Conservation (phyloP, 805 yeast species). For the Candida mattraensis region DNA sequence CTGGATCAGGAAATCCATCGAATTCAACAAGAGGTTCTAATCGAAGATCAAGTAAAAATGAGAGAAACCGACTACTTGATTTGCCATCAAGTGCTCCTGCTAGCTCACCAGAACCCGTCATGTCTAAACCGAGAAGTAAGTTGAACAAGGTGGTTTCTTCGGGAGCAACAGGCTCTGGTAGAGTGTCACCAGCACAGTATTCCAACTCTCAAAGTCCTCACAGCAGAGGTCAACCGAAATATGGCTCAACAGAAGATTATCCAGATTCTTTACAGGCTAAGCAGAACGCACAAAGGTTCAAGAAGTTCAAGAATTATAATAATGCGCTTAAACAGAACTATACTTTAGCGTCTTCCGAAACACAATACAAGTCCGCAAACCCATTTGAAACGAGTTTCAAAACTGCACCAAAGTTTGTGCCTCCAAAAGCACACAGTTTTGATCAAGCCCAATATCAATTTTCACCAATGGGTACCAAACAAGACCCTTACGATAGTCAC, state of each 20-base stretch:
- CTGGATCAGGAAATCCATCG: neutral
- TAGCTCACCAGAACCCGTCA: constrained; percentile 1
- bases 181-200: too few species aligned
- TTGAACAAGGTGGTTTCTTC: constrained; percentile 6
- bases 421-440: constrained; percentile 1
- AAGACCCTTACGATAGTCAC: constrained; percentile 6
- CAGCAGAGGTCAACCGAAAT: too few species aligned
- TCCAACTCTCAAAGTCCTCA: too few species aligned
- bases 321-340: constrained; percentile 13
- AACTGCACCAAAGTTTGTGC: constrained; percentile 1
- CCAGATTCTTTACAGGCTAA: neutral
- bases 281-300: constrained; percentile 1
- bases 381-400: constrained; percentile 16
- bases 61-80: too few species aligned
- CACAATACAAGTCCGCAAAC: constrained; percentile 17
- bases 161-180: neutral
- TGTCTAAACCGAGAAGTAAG: constrained; percentile 4
- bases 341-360: neutral
- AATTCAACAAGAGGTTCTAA: too few species aligned
- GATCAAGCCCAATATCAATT: constrained; percentile 4
- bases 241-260: too few species aligned
- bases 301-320: constrained; percentile 3
- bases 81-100: constrained; percentile 8
- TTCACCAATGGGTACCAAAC: too few species aligned
- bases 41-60: too few species aligned